Evolutionary conservation across 306 rosid genomes (phyloP).

Genomic region (Prosopis cineraria): DNA sequence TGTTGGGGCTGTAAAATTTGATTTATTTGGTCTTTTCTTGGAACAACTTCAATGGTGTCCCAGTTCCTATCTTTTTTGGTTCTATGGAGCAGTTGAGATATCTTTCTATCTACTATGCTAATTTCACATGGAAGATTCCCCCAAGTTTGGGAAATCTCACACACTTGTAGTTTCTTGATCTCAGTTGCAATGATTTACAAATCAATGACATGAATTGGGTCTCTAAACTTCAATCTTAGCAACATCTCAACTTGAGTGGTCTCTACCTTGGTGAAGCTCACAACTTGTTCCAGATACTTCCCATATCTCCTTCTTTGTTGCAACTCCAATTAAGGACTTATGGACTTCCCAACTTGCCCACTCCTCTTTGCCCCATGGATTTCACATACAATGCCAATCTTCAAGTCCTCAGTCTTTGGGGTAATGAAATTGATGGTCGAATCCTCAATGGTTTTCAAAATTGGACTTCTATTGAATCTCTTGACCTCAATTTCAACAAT

Average conservation of each 20-base stretch:
- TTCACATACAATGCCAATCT: background rate
- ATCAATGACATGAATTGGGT: background rate
- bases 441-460: background rate
- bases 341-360: no score
- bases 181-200: background rate
- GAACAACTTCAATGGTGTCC: background rate
- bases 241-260: no score
- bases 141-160: background rate
- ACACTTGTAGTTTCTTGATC: background rate
- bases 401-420: constrained; percentile 8
- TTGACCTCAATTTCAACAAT: no score
- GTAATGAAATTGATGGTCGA: background rate
- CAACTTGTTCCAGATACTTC: no score
- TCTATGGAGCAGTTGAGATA: background rate
- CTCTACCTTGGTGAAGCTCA: no score
- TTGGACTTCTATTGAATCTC: no score
- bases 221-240: no score
- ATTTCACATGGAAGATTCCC: background rate
- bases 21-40: background rate
- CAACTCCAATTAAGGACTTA: no score
- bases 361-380: constrained; percentile 2
- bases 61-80: background rate
- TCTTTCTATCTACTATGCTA: background rate
- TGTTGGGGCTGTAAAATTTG: background rate
- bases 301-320: no score